phyloP scores from a whole-genome alignment of 441 rosid genomes.

The Gossypium aridum region DNA sequence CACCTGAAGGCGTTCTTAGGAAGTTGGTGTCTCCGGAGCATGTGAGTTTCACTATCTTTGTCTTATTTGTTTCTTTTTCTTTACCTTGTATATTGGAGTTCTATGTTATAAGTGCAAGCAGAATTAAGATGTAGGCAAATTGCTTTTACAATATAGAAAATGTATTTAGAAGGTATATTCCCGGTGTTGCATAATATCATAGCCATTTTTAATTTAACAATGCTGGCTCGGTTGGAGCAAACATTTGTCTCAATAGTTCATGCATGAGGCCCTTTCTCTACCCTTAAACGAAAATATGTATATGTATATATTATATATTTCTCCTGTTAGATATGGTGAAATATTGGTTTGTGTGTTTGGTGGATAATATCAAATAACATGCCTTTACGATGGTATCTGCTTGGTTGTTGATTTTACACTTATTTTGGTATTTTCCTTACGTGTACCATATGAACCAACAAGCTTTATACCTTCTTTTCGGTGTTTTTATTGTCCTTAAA shows the following conservation, averaged over 20 bases:
- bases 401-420: neutral
- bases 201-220: neutral
- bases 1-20: conserved; percentile 80
- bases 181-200: neutral
- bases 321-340: conserved; percentile 4
- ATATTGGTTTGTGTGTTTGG: neutral
- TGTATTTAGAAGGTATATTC: neutral
- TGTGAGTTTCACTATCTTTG: conserved; percentile 41
- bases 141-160: neutral
- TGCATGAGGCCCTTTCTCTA: neutral
- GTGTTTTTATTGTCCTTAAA: neutral
- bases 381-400: neutral
- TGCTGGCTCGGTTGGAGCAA: neutral
- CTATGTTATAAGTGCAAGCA: neutral
- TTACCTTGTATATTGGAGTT: neutral
- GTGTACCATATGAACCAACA: neutral
- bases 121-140: neutral
- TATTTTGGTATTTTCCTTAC: neutral
- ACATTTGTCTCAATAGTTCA: neutral
- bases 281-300: neutral
- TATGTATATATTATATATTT: neutral
- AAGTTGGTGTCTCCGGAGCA: conserved; percentile 80
- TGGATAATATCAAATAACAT: neutral
- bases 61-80: conserved; percentile 15
- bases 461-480: conserved; percentile 1